phyloP scores from a whole-genome alignment of 768 basidiomycete genomes.

The Harrya chromipes region DNA sequence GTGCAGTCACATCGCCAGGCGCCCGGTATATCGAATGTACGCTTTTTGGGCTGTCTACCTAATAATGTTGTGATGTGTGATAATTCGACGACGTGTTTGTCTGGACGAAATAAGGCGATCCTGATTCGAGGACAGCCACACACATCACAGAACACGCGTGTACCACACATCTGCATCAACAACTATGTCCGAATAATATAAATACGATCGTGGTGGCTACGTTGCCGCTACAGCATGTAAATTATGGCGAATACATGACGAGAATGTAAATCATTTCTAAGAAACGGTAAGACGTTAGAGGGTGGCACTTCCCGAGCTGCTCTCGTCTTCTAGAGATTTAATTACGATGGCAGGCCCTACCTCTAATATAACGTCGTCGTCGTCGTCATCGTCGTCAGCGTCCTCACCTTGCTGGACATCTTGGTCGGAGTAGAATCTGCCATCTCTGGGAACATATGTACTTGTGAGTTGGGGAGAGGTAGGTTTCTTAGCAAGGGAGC shows the following conservation, averaged over 20 bases:
- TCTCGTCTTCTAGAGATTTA: constrained; percentile 30
- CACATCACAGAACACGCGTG: neutral
- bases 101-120: no score
- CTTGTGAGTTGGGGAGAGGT: constrained; percentile 30
- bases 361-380: constrained; percentile 74
- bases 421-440: constrained; percentile 37
- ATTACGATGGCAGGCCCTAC: constrained; percentile 62
- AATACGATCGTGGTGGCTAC: constrained; percentile 1
- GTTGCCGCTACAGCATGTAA: constrained; percentile 13
- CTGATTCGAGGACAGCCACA: constrained; percentile 5
- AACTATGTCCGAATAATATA: neutral
- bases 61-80: no score
- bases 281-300: constrained; percentile 14
- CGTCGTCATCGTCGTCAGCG: constrained; percentile 59
- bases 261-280: constrained; percentile 7
- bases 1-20: no score
- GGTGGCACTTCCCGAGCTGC: constrained; percentile 23
- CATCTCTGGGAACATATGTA: constrained; percentile 37
- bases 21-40: no score
- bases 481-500: constrained; percentile 40
- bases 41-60: no score
- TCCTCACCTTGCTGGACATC: constrained; percentile 58
- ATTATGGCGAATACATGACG: constrained; percentile 14
- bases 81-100: no score
- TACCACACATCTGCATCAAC: no score